Evolutionary conservation across 306 rosid species (phyloP).

Genomic region (Vigna radiata): DNA sequence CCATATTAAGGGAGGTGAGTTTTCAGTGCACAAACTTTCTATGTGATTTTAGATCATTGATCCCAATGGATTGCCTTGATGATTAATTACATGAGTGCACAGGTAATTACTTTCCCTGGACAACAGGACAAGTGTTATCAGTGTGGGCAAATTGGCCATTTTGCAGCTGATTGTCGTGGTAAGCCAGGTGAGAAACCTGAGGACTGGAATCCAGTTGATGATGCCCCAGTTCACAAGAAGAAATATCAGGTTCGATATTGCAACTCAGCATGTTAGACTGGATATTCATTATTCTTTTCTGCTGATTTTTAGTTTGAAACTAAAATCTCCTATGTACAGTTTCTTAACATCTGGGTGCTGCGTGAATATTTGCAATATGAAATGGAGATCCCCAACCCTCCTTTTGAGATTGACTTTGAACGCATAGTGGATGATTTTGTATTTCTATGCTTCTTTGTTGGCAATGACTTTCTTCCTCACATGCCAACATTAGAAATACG

Average conservation of each 20-base stretch:
- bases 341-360: slow-evolving; percentile 85
- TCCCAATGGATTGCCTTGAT: slow-evolving; percentile 43
- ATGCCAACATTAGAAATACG: slow-evolving; percentile 97
- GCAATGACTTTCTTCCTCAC: slow-evolving; percentile 97
- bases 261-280: slow-evolving; percentile 36
- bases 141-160: slow-evolving; percentile 95
- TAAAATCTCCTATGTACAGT: slow-evolving; percentile 56
- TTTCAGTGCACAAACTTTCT: slow-evolving; percentile 37
- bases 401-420: slow-evolving; percentile 79
- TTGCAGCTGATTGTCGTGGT: slow-evolving; percentile 93
- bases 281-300: slow-evolving; percentile 36
- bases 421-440: slow-evolving; percentile 87
- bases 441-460: slow-evolving; percentile 86
- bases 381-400: slow-evolving; percentile 73
- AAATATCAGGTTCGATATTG: slow-evolving; percentile 86
- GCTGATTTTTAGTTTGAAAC: slow-evolving; percentile 36
- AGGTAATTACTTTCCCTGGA: slow-evolving; percentile 87
- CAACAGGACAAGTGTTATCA: slow-evolving; percentile 88
- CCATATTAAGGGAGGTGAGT: slow-evolving; percentile 95
- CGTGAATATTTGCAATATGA: slow-evolving; percentile 92
- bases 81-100: slow-evolving; percentile 45
- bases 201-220: slow-evolving; percentile 70
- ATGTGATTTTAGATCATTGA: slow-evolving; percentile 41
- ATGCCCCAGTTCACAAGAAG: slow-evolving; percentile 87
- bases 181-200: slow-evolving; percentile 59